These are phyloP conservation scores for Austroboletus eburneus DNA, from an alignment of 768 basidiomycete species.

Conservation along the genomic window DNA sequence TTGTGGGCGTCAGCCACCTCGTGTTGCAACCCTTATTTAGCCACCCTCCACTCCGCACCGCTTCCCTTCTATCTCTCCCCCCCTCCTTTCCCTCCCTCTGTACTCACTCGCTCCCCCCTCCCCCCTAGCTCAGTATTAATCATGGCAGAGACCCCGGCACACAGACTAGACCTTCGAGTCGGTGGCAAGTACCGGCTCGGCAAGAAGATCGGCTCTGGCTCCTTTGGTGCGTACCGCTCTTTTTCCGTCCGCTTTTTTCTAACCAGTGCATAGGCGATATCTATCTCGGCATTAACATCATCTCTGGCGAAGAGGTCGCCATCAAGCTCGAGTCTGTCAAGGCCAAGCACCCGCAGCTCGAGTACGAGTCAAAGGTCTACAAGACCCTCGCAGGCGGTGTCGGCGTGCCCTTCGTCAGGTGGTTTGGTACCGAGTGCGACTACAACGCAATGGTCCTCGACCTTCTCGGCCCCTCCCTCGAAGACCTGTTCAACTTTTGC, in stretches of 20 bases:
- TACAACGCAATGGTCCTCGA: slow-evolving; percentile 99
- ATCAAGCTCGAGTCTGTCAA: slow-evolving; percentile 99
- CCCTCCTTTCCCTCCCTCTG: background rate
- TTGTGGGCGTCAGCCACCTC: slow-evolving; percentile 33
- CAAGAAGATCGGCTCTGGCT: slow-evolving; percentile 99
- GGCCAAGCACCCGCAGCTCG: slow-evolving; percentile 99
- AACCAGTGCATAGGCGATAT: slow-evolving; percentile 71
- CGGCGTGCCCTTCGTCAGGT: slow-evolving; percentile 96
- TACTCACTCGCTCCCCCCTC: background rate
- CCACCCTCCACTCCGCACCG: slow-evolving; percentile 29
- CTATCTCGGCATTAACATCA: slow-evolving; percentile 99
- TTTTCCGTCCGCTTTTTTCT: slow-evolving; percentile 2
- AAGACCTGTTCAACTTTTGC: slow-evolving; percentile 92
- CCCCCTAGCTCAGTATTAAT: no score
- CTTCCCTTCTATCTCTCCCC: slow-evolving; percentile 12
- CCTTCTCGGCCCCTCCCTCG: slow-evolving; percentile 87
- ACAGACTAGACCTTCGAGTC: slow-evolving; percentile 82
- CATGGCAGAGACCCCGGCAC: slow-evolving; percentile 72
- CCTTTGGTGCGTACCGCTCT: slow-evolving; percentile 69
- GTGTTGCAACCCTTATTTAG: slow-evolving; percentile 26
- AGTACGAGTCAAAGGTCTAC: slow-evolving; percentile 93
- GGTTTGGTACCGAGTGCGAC: slow-evolving; percentile 94
- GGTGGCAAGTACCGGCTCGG: slow-evolving; percentile 97
- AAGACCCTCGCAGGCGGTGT: slow-evolving; percentile 99
- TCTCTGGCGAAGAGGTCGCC: slow-evolving; percentile 98